These are phyloP conservation scores for Lipomyces oligophaga DNA, from an alignment of 805 yeast genomes.

Conservation along the genomic window DNA sequence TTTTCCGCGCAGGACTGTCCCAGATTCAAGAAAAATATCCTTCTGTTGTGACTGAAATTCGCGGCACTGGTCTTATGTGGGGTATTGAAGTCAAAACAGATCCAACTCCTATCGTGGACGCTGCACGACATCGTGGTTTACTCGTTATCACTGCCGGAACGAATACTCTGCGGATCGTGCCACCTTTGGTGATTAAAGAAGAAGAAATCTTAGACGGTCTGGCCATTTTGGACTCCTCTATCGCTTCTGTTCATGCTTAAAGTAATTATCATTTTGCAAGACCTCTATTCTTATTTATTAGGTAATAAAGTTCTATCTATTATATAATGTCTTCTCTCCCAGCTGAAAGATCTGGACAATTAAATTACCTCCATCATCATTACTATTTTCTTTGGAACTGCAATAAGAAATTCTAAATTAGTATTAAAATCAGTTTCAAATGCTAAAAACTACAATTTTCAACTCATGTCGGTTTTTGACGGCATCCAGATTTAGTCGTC, in stretches of 20 bases:
- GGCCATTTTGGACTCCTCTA: constrained; percentile 39
- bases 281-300: too few species aligned
- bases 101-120: constrained; percentile 57
- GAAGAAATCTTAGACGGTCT: constrained; percentile 69
- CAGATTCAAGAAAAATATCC: constrained; percentile 53
- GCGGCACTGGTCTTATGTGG: constrained; percentile 85
- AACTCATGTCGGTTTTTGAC: too few species aligned
- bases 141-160: constrained; percentile 88
- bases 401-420: too few species aligned
- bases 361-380: too few species aligned
- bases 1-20: constrained; percentile 44
- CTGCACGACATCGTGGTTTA: constrained; percentile 75
- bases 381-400: too few species aligned
- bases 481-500: too few species aligned
- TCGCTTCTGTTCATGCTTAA: not conserved
- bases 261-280: too few species aligned
- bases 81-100: constrained; percentile 74
- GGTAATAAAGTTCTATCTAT: too few species aligned
- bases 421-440: too few species aligned
- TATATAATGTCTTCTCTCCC: too few species aligned
- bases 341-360: too few species aligned
- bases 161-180: constrained; percentile 85
- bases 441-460: too few species aligned
- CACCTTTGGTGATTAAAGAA: constrained; percentile 80
- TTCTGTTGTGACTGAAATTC: constrained; percentile 58